Evolutionary conservation across 1,139 yeast genomes (phyloP).

Genomic region (Groenewaldozyma sp.): DNA sequence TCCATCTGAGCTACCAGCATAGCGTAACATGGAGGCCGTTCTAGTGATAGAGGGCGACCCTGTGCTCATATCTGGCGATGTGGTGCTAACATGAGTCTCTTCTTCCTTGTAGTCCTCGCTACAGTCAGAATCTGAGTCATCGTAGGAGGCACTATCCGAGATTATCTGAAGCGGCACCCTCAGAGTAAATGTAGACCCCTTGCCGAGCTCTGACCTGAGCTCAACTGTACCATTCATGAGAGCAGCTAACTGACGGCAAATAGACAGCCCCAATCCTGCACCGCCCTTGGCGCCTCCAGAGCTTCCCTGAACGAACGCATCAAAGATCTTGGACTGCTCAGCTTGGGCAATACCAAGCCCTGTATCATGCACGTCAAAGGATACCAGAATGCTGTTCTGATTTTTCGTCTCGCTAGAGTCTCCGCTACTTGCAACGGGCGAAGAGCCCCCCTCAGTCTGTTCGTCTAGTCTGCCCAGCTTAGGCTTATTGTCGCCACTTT

Average conservation of each 20-base stretch:
- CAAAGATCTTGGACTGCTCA: slow-evolving; percentile 74
- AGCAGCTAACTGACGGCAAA: slow-evolving; percentile 77
- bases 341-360: slow-evolving; percentile 88
- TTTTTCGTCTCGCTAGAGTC: not conserved
- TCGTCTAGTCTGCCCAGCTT: not conserved
- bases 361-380: slow-evolving; percentile 54
- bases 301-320: slow-evolving; percentile 92
- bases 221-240: slow-evolving; percentile 81
- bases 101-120: slow-evolving; percentile 8
- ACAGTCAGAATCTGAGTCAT: slow-evolving; percentile 15
- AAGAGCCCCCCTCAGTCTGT: not conserved
- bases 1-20: not conserved
- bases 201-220: slow-evolving; percentile 53
- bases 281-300: slow-evolving; percentile 89
- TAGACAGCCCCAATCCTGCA: slow-evolving; percentile 84
- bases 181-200: slow-evolving; percentile 75
- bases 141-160: slow-evolving; percentile 10
- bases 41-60: no score
- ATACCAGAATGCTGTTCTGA: slow-evolving; percentile 8
- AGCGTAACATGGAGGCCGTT: no score
- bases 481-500: not conserved
- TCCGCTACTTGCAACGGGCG: no score
- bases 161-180: slow-evolving; percentile 55
- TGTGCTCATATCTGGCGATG: no score
- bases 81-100: no score